These are phyloP conservation scores for Hyphopichia khmerensis DNA, from an alignment of 1,139 yeast genomes.

Conservation along the genomic window DNA sequence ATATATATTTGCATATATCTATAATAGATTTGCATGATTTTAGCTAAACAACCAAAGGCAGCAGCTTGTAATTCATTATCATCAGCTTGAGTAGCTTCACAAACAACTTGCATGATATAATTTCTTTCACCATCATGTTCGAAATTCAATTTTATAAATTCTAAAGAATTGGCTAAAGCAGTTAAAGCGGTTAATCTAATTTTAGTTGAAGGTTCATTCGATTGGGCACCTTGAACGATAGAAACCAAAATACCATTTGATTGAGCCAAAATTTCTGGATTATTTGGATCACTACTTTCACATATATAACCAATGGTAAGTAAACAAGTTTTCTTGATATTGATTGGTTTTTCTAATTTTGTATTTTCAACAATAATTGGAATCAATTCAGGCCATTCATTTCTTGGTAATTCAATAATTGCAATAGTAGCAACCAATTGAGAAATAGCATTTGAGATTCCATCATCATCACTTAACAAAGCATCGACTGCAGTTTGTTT, in stretches of 20 bases:
- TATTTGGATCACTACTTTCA: slow-evolving; percentile 87
- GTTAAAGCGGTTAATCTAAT: slow-evolving; percentile 90
- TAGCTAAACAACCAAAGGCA: slow-evolving; percentile 93
- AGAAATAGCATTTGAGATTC: slow-evolving; percentile 88
- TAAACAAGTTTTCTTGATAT: slow-evolving; percentile 82
- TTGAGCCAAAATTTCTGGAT: slow-evolving; percentile 76
- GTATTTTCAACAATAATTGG: slow-evolving; percentile 83
- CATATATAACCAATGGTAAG: slow-evolving; percentile 93
- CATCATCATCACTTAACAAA: slow-evolving; percentile 63
- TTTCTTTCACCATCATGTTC: slow-evolving; percentile 93
- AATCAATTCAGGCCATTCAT: slow-evolving; percentile 87
- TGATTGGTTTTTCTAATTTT: slow-evolving; percentile 68
- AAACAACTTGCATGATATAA: slow-evolving; percentile 96
- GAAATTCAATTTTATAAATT: slow-evolving; percentile 84
- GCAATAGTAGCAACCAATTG: slow-evolving; percentile 97
- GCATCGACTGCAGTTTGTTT: slow-evolving; percentile 67
- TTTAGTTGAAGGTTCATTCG: slow-evolving; percentile 66
- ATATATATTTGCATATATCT: slow-evolving; percentile 88
- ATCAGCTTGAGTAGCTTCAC: slow-evolving; percentile 94
- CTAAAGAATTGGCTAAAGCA: slow-evolving; percentile 88
- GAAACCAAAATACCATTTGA: slow-evolving; percentile 93
- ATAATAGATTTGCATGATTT: slow-evolving; percentile 88
- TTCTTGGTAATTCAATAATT: slow-evolving; percentile 84
- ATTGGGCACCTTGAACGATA: slow-evolving; percentile 93
- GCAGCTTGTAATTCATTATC: slow-evolving; percentile 85